phyloP scores from a whole-genome alignment of 2,329 filamentous ascomycete genomes.

The Mycosphaerella arachidis region DNA sequence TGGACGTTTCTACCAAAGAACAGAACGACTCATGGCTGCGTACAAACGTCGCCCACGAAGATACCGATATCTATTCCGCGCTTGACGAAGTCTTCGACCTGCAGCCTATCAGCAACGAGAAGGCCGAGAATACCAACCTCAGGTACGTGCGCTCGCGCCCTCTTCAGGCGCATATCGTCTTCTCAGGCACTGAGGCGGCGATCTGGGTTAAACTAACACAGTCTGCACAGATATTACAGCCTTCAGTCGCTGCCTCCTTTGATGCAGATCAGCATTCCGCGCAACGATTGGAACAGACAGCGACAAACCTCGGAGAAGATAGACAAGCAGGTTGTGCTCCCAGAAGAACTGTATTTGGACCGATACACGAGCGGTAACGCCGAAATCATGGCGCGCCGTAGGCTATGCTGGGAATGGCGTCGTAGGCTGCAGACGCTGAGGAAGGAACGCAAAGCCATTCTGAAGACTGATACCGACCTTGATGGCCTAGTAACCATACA shows the following conservation, averaged over 20 bases:
- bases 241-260: slow-evolving; percentile 66
- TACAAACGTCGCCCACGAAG: slow-evolving; percentile 54
- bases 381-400: slow-evolving; percentile 59
- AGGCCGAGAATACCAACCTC: slow-evolving; percentile 45
- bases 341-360: slow-evolving; percentile 78
- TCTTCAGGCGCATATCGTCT: neutral
- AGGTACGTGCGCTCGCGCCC: slow-evolving; percentile 43
- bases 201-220: neutral
- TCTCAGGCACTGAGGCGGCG: neutral
- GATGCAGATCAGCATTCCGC: slow-evolving; percentile 83
- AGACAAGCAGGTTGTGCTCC: slow-evolving; percentile 71
- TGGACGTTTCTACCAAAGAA: slow-evolving; percentile 13
- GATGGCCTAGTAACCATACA: slow-evolving; percentile 27
- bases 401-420: slow-evolving; percentile 71
- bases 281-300: slow-evolving; percentile 66
- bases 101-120: slow-evolving; percentile 61
- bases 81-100: slow-evolving; percentile 82
- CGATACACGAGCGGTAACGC: slow-evolving; percentile 70
- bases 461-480: slow-evolving; percentile 18
- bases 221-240: slow-evolving; percentile 55
- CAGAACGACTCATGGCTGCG: slow-evolving; percentile 56
- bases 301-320: slow-evolving; percentile 62
- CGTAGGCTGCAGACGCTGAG: slow-evolving; percentile 47
- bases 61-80: slow-evolving; percentile 72
- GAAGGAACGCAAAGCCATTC: slow-evolving; percentile 27